Evolutionary conservation across 2,329 filamentous ascomycete genomes (phyloP).

Genomic region (Talaromyces sp.): DNA sequence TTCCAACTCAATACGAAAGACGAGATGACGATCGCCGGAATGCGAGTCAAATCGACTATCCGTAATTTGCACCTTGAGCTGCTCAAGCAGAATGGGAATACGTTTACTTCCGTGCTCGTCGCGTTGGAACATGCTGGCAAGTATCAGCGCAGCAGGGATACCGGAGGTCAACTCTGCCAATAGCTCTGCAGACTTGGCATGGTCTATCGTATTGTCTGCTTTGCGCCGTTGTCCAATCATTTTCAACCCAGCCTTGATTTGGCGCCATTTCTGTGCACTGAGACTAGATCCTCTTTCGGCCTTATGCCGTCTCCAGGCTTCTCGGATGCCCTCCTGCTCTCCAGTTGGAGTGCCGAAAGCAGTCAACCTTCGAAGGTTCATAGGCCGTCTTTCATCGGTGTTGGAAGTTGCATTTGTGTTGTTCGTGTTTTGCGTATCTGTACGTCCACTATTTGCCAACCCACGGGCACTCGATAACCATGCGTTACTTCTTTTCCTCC

Average conservation of each 20-base stretch:
- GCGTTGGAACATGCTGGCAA: conserved; percentile 96
- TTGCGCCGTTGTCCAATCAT: conserved; percentile 73
- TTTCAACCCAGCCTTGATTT: conserved; percentile 85
- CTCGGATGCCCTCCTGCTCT: conserved; percentile 60
- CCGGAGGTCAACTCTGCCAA: conserved; percentile 93
- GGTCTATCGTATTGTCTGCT: conserved; percentile 80
- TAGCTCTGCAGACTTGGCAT: conserved; percentile 90
- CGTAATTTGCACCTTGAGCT: conserved; percentile 81
- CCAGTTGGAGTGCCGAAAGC: conserved; percentile 61
- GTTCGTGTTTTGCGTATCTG: conserved; percentile 49
- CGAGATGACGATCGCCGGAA: conserved; percentile 65
- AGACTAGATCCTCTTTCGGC: conserved; percentile 68
- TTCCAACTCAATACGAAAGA: conserved; percentile 89
- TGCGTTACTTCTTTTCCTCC: conserved; percentile 56
- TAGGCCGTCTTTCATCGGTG: conserved; percentile 54
- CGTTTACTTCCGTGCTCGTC: conserved; percentile 94
- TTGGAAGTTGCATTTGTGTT: conserved; percentile 18
- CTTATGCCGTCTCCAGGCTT: conserved; percentile 49
- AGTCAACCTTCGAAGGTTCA: conserved; percentile 64
- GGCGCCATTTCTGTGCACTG: conserved; percentile 79
- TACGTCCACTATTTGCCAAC: conserved; percentile 47
- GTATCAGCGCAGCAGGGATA: conserved; percentile 85
- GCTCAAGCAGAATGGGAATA: conserved; percentile 91
- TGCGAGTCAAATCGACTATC: conserved; percentile 68
- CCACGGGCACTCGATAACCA: conserved; percentile 51